Evolutionary conservation across 148 eudicot species (phyloP).

Genomic region (Camellia sinensis): DNA sequence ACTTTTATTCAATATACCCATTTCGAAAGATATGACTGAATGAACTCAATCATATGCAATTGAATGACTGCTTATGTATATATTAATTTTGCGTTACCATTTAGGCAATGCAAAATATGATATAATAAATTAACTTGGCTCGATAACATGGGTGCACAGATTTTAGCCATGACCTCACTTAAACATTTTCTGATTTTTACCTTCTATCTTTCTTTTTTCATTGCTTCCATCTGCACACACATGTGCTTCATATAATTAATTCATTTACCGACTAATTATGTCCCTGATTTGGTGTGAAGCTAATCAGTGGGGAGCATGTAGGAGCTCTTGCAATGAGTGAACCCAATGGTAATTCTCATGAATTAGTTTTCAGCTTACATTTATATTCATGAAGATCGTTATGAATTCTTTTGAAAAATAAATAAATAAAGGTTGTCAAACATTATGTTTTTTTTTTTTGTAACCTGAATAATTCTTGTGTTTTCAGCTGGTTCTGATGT

Average conservation of each 20-base stretch:
- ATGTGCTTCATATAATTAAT: neutral
- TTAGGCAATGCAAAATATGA: neutral
- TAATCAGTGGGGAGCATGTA: slow-evolving; percentile 95
- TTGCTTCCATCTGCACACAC: neutral
- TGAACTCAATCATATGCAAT: neutral
- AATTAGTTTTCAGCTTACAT: slow-evolving; percentile 5
- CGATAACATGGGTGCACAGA: neutral
- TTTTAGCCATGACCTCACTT: neutral
- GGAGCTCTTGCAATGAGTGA: slow-evolving; percentile 99
- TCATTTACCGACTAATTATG: slow-evolving; percentile 9
- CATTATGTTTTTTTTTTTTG: neutral
- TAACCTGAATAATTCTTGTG: slow-evolving; percentile 17
- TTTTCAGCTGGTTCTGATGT: slow-evolving; percentile 96
- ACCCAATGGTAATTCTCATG: slow-evolving; percentile 69
- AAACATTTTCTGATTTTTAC: neutral
- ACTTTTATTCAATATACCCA: neutral
- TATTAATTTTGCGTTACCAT: neutral
- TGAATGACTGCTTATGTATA: neutral
- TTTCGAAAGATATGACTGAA: neutral
- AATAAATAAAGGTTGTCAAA: neutral
- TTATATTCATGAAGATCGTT: neutral
- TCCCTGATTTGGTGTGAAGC: slow-evolving; percentile 43
- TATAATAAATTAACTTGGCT: neutral
- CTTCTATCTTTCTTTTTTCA: neutral
- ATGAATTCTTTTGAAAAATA: neutral